phyloP scores from a whole-genome alignment of 805 yeast species.

The Henningerozyma blattae region DNA sequence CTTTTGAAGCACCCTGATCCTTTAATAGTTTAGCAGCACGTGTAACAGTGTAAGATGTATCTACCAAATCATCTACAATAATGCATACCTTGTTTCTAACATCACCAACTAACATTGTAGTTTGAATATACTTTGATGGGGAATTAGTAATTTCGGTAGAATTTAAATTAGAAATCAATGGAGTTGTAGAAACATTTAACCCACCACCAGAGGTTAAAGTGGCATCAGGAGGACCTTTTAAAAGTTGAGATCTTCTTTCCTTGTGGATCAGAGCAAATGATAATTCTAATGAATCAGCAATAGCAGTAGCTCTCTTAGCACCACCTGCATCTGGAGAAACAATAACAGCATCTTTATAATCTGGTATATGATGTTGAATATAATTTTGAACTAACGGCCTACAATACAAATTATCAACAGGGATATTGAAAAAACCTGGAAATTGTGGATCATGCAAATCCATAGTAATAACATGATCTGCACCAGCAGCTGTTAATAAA shows the following conservation, averaged over 20 bases:
- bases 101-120: slow-evolving; percentile 94
- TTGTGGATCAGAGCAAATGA: slow-evolving; percentile 92
- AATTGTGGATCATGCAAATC: slow-evolving; percentile 96
- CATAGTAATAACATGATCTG: slow-evolving; percentile 94
- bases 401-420: slow-evolving; percentile 87
- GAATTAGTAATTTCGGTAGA: slow-evolving; percentile 7
- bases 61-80: slow-evolving; percentile 87
- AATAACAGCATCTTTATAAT: slow-evolving; percentile 72
- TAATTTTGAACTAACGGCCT: slow-evolving; percentile 81
- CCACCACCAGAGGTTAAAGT: slow-evolving; percentile 20
- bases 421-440: slow-evolving; percentile 94
- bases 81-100: slow-evolving; percentile 79
- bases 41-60: slow-evolving; percentile 83
- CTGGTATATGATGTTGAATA: slow-evolving; percentile 64
- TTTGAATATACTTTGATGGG: slow-evolving; percentile 37
- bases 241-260: slow-evolving; percentile 53
- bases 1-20: slow-evolving; percentile 83
- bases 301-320: slow-evolving; percentile 89
- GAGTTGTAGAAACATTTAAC: slow-evolving; percentile 10
- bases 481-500: slow-evolving; percentile 81
- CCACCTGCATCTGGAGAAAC: slow-evolving; percentile 99
- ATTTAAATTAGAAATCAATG: slow-evolving; percentile 12
- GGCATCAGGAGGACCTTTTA: slow-evolving; percentile 26
- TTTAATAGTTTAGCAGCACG: slow-evolving; percentile 86
- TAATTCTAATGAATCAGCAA: slow-evolving; percentile 83